A percentile compares a stretch with the other conserved stretches of the same genome.
Conservation (phyloP, 2,329 filamentous ascomycete species). For the Colletotrichum tamarilloi region DNA sequence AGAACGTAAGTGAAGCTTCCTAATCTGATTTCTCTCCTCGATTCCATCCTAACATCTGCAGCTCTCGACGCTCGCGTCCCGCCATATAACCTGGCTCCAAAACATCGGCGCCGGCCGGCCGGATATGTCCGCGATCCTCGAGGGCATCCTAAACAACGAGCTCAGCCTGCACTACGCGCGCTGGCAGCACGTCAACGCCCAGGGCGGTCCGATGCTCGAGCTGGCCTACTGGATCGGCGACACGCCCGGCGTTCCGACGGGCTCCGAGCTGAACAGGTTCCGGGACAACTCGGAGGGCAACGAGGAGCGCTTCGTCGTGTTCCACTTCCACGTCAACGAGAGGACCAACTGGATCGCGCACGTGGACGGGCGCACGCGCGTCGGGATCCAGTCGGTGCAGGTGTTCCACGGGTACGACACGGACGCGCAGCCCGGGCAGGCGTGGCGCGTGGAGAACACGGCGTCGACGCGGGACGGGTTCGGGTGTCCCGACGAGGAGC, state of each 20-base stretch:
- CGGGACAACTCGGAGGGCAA: not conserved
- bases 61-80: no score
- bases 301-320: not conserved
- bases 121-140: not conserved
- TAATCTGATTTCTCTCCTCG: no score
- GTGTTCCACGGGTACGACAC: no score
- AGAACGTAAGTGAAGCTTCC: no score
- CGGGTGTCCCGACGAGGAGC: no score
- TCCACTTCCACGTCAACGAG: not conserved
- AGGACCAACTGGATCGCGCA: not conserved
- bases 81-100: no score
- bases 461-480: no score
- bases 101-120: not conserved
- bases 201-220: not conserved
- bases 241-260: not conserved
- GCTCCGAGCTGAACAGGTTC: not conserved
- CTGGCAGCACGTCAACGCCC: not conserved
- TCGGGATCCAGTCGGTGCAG: not conserved
- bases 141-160: not conserved
- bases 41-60: no score
- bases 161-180: not conserved
- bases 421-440: no score
- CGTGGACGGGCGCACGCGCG: not conserved
- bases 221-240: not conserved
- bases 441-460: no score